Percentiles rank a stretch among this genome's conserved stretches.
phyloP scores from a whole-genome alignment of 225 moss, liverwort and hornwort genomes.

The Pleurozium schreberi region DNA sequence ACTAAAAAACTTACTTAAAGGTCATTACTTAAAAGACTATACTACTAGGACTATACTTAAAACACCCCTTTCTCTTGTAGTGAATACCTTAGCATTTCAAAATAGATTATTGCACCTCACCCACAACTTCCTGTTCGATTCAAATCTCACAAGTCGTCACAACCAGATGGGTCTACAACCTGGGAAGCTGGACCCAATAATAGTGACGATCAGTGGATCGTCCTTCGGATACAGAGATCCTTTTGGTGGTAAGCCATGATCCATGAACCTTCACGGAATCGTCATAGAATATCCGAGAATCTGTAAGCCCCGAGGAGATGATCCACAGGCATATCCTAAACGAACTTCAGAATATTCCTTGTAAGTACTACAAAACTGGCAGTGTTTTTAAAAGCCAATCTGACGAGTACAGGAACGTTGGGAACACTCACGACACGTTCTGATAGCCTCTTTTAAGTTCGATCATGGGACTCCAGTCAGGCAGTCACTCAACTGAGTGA shows the following conservation, averaged over 20 bases:
- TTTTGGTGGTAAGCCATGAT: neutral
- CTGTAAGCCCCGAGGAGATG: neutral
- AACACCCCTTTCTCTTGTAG: too few relatives aligned
- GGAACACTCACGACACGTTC: neutral
- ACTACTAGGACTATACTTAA: too few relatives aligned
- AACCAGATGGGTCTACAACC: neutral
- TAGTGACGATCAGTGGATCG: neutral
- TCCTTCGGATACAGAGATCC: neutral
- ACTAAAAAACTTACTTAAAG: too few relatives aligned
- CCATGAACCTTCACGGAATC: neutral
- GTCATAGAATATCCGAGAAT: neutral
- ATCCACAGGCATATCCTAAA: neutral
- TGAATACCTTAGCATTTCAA: too few relatives aligned
- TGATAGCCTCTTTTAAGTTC: neutral
- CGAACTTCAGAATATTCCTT: neutral
- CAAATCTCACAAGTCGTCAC: neutral
- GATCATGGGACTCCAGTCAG: neutral
- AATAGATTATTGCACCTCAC: neutral
- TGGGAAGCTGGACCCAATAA: neutral
- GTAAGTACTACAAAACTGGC: neutral
- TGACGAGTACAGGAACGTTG: neutral
- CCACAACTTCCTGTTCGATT: neutral
- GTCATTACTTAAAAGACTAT: too few relatives aligned
- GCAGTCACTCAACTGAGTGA: too few relatives aligned
- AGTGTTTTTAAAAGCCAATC: neutral